These are phyloP conservation scores for Termitomyces sp. DNA, from an alignment of 768 basidiomycete genomes.

Conservation along the genomic window DNA sequence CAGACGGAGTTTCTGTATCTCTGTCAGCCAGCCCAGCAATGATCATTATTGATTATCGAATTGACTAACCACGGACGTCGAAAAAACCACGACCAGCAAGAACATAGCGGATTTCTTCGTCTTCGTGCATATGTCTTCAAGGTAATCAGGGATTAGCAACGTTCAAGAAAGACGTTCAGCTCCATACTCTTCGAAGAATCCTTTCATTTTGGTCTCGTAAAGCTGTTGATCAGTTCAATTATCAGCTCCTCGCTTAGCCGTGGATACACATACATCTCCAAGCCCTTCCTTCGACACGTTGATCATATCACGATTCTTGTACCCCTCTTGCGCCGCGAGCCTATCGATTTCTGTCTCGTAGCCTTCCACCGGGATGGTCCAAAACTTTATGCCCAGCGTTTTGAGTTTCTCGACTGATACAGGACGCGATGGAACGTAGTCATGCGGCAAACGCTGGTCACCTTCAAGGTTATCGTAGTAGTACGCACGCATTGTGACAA, in stretches of 20 bases:
- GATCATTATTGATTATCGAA: neutral
- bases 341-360: slow-evolving; percentile 55
- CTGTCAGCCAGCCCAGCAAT: neutral
- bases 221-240: slow-evolving; percentile 21
- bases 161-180: neutral
- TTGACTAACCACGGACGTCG: slow-evolving; percentile 73
- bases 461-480: slow-evolving; percentile 73
- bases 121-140: slow-evolving; percentile 86
- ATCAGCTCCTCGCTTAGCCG: neutral
- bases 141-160: neutral
- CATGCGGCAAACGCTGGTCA: slow-evolving; percentile 81
- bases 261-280: slow-evolving; percentile 55
- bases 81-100: slow-evolving; percentile 88
- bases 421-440: slow-evolving; percentile 56
- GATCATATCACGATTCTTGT: slow-evolving; percentile 83
- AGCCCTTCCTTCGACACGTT: slow-evolving; percentile 75
- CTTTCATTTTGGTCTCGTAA: slow-evolving; percentile 81
- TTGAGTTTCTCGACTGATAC: slow-evolving; percentile 49
- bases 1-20: slow-evolving; percentile 52
- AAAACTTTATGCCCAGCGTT: slow-evolving; percentile 61
- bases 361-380: slow-evolving; percentile 61
- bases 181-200: slow-evolving; percentile 79
- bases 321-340: slow-evolving; percentile 65
- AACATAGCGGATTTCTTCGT: slow-evolving; percentile 93
- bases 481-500: slow-evolving; percentile 60